Evolutionary conservation across 73 alveolate genomes (phyloP).

Genomic region (Stentor coeruleus): DNA sequence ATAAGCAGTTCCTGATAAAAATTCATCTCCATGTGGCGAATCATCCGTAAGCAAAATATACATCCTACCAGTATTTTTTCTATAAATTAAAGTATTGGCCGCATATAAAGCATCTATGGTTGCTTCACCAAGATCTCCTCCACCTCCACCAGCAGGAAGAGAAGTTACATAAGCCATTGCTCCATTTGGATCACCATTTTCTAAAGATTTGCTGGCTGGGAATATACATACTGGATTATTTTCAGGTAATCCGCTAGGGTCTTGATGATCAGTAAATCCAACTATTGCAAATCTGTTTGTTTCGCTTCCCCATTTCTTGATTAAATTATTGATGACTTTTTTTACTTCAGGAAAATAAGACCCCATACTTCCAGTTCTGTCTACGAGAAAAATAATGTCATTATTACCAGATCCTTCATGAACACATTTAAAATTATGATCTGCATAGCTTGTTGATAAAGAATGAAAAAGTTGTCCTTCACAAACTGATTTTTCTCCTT

Average conservation of each 20-base stretch:
- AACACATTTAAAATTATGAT: slow-evolving; percentile 1
- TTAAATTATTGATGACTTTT: neutral
- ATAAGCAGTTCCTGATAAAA: neutral
- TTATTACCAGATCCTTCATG: neutral
- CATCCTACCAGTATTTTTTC: neutral
- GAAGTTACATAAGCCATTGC: neutral
- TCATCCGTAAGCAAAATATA: neutral
- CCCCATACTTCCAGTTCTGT: slow-evolving; percentile 21
- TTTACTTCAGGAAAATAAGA: slow-evolving; percentile 1
- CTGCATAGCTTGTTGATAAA: slow-evolving; percentile 7
- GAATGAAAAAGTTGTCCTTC: neutral
- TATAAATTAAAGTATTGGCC: neutral
- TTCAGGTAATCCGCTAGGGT: neutral
- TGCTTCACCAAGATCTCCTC: neutral
- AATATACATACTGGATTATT: neutral
- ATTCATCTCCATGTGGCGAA: slow-evolving; percentile 19
- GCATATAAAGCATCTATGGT: slow-evolving; percentile 13
- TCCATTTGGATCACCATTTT: neutral
- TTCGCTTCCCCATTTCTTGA: neutral
- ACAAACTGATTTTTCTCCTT: neutral
- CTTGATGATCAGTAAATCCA: slow-evolving; percentile 27
- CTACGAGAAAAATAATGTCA: slow-evolving; percentile 10
- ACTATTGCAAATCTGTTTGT: slow-evolving; percentile 13
- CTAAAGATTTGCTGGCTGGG: neutral
- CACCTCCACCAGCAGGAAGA: neutral